Evolutionary conservation across 2,329 filamentous ascomycete species (phyloP).

Genomic region (Arthrocladium fulminans): DNA sequence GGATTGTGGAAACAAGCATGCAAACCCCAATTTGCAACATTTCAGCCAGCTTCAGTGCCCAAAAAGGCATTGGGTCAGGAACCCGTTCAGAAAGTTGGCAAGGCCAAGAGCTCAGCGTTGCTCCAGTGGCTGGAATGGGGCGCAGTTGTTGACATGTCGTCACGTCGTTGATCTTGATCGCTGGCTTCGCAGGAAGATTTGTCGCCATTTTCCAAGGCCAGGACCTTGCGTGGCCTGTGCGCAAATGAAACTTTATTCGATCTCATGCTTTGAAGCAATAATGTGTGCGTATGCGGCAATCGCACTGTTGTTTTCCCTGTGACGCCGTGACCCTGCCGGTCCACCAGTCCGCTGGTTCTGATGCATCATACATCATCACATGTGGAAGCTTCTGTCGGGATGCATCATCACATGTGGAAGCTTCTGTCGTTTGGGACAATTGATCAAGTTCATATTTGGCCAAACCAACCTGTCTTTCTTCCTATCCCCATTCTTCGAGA

Average conservation of each 20-base stretch:
- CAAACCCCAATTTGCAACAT: no score
- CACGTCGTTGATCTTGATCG: neutral
- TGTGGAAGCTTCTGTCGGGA: neutral
- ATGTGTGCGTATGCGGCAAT: neutral
- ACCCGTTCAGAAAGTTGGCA: neutral
- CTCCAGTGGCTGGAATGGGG: no score
- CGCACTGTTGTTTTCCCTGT: neutral
- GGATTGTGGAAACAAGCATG: no score
- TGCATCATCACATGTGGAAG: neutral
- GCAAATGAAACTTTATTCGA: no score
- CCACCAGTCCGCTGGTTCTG: neutral
- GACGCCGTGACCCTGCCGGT: slow-evolving; percentile 3
- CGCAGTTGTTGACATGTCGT: slow-evolving; percentile 6
- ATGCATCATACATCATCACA: slow-evolving; percentile 2
- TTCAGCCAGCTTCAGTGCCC: no score
- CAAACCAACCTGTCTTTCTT: neutral
- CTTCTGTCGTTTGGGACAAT: no score
- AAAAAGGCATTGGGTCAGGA: no score
- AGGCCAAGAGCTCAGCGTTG: no score
- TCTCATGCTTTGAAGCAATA: neutral
- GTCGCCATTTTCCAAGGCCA: neutral
- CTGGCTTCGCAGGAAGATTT: neutral
- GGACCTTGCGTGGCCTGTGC: neutral
- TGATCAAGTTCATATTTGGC: slow-evolving; percentile 1
- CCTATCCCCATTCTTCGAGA: neutral